Evolutionary conservation across 306 rosid genomes (phyloP), one percentile per base, ranked within the genome.

Genomic region (Fragaria vesca): DNA sequence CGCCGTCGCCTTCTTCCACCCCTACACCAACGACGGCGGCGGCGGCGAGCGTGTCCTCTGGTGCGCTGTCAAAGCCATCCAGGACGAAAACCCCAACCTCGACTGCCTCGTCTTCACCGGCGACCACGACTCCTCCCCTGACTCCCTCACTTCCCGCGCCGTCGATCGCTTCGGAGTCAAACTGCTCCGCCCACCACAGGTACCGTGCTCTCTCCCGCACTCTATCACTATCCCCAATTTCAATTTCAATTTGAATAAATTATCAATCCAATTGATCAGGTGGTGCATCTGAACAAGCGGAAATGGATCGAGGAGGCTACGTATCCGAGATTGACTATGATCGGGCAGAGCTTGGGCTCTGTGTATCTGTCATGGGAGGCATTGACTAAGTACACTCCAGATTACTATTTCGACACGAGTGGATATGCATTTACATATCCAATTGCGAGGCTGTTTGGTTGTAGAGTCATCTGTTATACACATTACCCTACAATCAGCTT

Each of bases 361-460:
- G 63, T 93, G 74, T 95, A 89, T 82, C 93, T 95, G 66, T 82
- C 88, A 0, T 93, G 96, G 97, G 97, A 95, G 81, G 99, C 99
- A 66, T 85, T 95, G 83, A 81, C 90, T 84, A 91, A 89, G 67
- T 86, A 88, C 76, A 92, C 96, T 40, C 98, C 98, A 10, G 70
- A 70, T 24, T 88, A 85, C 87, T 92, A 87, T 79, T 81, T 95
- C 73, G 97, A 95, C 79, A 91, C 99, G 34, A 88, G 97, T 80
- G 99, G 99, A 43, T 83, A 93, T 82, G 97, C 99, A 40, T 94
- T 95, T 77, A 93, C 99, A 3, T 93, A 95, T 81, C 97, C 99
- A 12, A 85, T 95, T 79, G 97, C 97, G 9, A 81, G 96, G 82
- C 79, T 91, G 73, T 95, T 95, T 79, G 97, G 97, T 57, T 95